Evolutionary conservation across 495 filamentous ascomycete genomes (phyloP).

Genomic region (Corynascus novoguineensis): DNA sequence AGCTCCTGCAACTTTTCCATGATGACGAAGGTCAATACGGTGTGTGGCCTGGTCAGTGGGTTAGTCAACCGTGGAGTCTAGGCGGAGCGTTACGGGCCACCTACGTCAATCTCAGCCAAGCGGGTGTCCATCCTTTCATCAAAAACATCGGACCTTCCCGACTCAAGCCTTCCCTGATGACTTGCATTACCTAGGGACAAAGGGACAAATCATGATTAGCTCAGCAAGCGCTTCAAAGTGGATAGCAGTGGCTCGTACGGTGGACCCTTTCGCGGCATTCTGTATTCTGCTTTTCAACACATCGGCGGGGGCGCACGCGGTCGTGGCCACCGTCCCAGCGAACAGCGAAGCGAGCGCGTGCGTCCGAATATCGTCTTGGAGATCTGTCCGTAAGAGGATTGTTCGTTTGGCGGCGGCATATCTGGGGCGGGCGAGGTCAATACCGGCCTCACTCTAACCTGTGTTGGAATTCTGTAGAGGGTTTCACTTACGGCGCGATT

Average conservation of each 20-base stretch:
- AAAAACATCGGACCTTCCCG: conserved; percentile 36
- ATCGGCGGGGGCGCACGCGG: conserved; percentile 37
- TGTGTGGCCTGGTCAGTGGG: conserved; percentile 32
- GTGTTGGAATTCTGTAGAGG: not conserved
- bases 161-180: conserved; percentile 24
- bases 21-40: conserved; percentile 37
- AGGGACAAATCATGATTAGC: not conserved
- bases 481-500: conserved; percentile 30
- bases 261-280: conserved; percentile 23
- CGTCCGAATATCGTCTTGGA: conserved; percentile 32
- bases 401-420: conserved; percentile 32
- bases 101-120: conserved; percentile 36
- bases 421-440: too few relatives aligned
- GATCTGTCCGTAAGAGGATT: conserved; percentile 22
- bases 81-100: not conserved
- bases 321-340: conserved; percentile 36
- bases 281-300: conserved; percentile 39
- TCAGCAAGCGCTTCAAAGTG: not conserved
- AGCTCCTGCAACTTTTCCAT: conserved; percentile 37
- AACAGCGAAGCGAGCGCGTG: conserved; percentile 33
- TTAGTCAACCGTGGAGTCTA: not conserved
- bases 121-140: conserved; percentile 42
- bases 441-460: too few relatives aligned
- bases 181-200: conserved; percentile 25
- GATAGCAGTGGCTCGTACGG: not conserved